Conservation (phyloP, 352 stramenopile species). For the Pythium aquatile region DNA sequence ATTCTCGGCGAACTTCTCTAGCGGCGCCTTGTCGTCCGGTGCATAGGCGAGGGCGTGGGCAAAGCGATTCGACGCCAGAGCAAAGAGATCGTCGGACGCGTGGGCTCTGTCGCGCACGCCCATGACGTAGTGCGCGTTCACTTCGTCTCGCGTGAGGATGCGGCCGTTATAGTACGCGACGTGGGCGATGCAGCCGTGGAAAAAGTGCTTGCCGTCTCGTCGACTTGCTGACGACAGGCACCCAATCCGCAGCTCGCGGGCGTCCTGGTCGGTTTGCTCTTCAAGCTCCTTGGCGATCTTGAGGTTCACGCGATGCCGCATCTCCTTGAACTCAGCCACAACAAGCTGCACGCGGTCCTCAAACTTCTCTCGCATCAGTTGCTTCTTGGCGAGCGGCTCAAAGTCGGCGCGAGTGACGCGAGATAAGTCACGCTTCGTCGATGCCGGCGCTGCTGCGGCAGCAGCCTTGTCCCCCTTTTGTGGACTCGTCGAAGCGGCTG, state of each 20-base stretch:
- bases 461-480: background rate
- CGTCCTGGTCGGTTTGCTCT: constrained; percentile 54
- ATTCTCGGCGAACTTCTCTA: constrained; percentile 78
- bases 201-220: constrained; percentile 82
- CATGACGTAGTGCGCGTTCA: constrained; percentile 78
- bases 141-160: constrained; percentile 54
- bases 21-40: constrained; percentile 56
- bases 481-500: background rate
- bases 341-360: constrained; percentile 52
- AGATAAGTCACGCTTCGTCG: constrained; percentile 52
- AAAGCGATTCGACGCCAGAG: constrained; percentile 68
- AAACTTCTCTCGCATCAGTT: constrained; percentile 73
- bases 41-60: constrained; percentile 52
- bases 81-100: constrained; percentile 78
- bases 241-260: constrained; percentile 68
- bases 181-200: constrained; percentile 78
- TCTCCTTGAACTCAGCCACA: constrained; percentile 64
- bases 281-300: constrained; percentile 72
- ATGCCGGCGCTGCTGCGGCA: background rate
- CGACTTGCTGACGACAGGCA: constrained; percentile 59
- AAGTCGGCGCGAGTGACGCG: constrained; percentile 73
- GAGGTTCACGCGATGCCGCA: constrained; percentile 65
- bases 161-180: constrained; percentile 80
- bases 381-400: constrained; percentile 79
- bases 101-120: constrained; percentile 55